A percentile compares a stretch with the other conserved stretches of the same genome.
phyloP scores from a whole-genome alignment of 345 rosid genomes.

The Sapria himalayana region DNA sequence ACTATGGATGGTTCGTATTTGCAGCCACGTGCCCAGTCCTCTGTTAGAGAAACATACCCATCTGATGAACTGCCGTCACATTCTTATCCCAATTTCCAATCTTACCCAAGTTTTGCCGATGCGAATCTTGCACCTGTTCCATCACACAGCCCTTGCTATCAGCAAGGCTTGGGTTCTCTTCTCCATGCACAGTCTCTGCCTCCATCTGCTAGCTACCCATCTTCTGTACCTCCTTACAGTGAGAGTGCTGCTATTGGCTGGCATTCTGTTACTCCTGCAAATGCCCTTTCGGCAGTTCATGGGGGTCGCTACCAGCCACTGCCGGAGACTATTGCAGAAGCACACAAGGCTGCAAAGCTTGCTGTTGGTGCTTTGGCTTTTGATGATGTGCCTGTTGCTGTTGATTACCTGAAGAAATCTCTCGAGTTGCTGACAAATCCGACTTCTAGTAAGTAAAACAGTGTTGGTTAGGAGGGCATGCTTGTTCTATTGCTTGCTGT shows the following conservation, averaged over 20 bases:
- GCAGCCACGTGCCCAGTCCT: conserved; percentile 20
- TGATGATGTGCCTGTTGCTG: conserved; percentile 75
- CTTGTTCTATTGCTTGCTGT: too few relatives aligned
- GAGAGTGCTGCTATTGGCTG: too few relatives aligned
- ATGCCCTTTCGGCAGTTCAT: too few relatives aligned
- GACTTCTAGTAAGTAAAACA: conserved; percentile 26
- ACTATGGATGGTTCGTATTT: conserved; percentile 26
- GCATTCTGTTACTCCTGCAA: too few relatives aligned
- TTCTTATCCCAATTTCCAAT: conserved; percentile 67
- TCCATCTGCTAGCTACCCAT: conserved; percentile 26
- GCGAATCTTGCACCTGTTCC: conserved; percentile 56
- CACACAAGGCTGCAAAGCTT: conserved; percentile 93
- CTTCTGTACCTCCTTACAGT: too few relatives aligned
- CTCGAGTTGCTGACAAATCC: conserved; percentile 74
- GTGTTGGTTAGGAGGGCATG: too few relatives aligned
- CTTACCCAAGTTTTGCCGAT: conserved; percentile 73
- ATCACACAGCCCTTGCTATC: conserved; percentile 36
- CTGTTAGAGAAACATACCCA: conserved; percentile 31
- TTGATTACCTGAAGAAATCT: conserved; percentile 55
- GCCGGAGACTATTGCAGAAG: conserved; percentile 73
- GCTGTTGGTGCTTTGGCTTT: conserved; percentile 96
- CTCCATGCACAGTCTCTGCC: conserved; percentile 37
- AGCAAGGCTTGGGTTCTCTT: conserved; percentile 49
- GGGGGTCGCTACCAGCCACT: conserved; percentile 80
- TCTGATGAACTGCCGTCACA: conserved; percentile 32